Conservation (phyloP, 148 eudicot species). For the Beta vulgaris region DNA sequence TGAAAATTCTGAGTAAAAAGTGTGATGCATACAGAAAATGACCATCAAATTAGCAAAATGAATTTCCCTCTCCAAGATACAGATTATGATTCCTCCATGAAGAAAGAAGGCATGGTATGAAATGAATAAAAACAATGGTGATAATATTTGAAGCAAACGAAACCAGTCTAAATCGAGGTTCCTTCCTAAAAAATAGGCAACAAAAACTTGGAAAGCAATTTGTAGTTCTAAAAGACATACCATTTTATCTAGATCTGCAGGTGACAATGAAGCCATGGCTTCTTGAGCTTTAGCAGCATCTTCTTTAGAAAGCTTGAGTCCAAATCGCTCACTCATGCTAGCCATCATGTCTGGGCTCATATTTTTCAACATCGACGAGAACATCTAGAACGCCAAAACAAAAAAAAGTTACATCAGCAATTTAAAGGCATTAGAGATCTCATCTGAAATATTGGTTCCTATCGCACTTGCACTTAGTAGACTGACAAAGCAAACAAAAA, state of each 20-base stretch:
- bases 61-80: not conserved
- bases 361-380: conserved; percentile 84
- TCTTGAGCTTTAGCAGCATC: conserved; percentile 97
- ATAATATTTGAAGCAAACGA: not conserved
- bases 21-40: not conserved
- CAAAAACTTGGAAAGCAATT: not conserved
- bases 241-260: conserved; percentile 84
- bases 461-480: not conserved
- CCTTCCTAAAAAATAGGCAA: not conserved
- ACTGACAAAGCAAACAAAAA: too few relatives aligned
- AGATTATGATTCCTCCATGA: not conserved
- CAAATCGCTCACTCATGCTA: conserved; percentile 94
- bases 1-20: not conserved
- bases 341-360: conserved; percentile 99
- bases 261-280: conserved; percentile 92
- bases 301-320: conserved; percentile 81
- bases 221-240: conserved; percentile 50
- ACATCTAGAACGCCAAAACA: conserved; percentile 48
- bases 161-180: not conserved
- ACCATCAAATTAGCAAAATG: not conserved
- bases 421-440: not conserved
- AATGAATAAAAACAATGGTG: not conserved
- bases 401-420: conserved; percentile 6
- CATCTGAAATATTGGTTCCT: not conserved
- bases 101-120: not conserved